These are phyloP conservation scores for Aschersonia sp. DNA, from an alignment of 2,329 filamentous ascomycete species.

Conservation along the genomic window DNA sequence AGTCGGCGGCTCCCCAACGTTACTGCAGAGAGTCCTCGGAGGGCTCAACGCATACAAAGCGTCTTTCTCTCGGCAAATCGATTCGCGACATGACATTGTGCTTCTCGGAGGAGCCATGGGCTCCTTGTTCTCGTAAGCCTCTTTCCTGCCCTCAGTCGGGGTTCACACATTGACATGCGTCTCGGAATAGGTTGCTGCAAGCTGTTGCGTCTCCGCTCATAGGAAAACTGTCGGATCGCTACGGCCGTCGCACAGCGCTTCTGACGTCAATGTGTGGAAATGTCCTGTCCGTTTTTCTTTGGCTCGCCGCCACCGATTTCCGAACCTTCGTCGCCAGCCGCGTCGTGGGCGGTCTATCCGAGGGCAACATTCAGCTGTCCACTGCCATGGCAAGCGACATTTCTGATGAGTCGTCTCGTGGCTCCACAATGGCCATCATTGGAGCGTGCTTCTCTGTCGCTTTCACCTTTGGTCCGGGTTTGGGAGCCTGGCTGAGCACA, in stretches of 20 bases:
- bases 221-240: conserved; percentile 70
- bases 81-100: conserved; percentile 93
- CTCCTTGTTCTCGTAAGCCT: conserved; percentile 61
- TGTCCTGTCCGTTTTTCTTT: conserved; percentile 81
- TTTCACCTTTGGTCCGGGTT: conserved; percentile 87
- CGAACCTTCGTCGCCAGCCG: conserved; percentile 90
- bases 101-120: conserved; percentile 86
- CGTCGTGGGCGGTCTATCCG: conserved; percentile 81
- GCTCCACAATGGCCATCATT: conserved; percentile 89
- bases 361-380: conserved; percentile 92
- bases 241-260: conserved; percentile 76
- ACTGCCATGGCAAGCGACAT: conserved; percentile 96
- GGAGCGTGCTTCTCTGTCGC: conserved; percentile 94
- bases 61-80: conserved; percentile 80
- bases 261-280: conserved; percentile 89
- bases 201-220: conserved; percentile 87
- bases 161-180: not conserved
- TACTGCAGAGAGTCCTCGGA: conserved; percentile 65
- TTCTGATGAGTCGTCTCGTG: conserved; percentile 69
- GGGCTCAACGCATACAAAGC: conserved; percentile 93
- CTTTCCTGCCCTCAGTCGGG: too few relatives aligned
- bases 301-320: conserved; percentile 89
- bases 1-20: conserved; percentile 36
- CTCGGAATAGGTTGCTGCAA: conserved; percentile 57
- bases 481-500: conserved; percentile 74